Evolutionary conservation across 2,329 filamentous ascomycete genomes (phyloP), one percentile per base, ranked within the genome.

Genomic region (Trichoderma polysporum): DNA sequence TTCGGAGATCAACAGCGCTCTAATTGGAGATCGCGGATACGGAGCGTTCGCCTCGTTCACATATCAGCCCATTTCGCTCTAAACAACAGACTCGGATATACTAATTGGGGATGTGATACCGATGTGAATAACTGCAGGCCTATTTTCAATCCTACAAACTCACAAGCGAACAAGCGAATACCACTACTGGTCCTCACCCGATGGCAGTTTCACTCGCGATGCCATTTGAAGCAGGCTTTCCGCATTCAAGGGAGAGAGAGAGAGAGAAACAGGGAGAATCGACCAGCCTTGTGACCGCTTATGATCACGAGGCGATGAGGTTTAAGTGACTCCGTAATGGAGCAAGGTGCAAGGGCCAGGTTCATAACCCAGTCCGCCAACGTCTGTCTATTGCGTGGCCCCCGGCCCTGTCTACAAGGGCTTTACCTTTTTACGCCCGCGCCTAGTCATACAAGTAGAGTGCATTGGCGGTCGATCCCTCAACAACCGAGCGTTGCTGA

Each of bases 381-480:
- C 22, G 25, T 59, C 47, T 59, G 33, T 31, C 56, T 53, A 61
- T 60, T 59, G 49, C 64, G 27, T 53, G 57, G 56, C 60, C 49
- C 49, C 50, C 45, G 57, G 35, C 45, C 35, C 27, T 17, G n/a
- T 54, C 31, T 52, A 65, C 62, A 49, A 39, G 62, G 62, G 62
- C 52, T 37, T n/a, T 54, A 19, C 31, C 29, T 56, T 35, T 49
- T 27, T 60, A 54, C 64, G 64, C 64, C 64, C 54, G 64, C 64
- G 64, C 50, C 57, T 54, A 66, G 64, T 41, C 56, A 57, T 41
- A 45, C 41, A 45, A 45, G 41, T 19, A 53, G 49, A 33, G 35
- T 66, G 64, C 64, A 66, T 66, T 66, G 64, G 64, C 64, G 64
- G 64, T 60, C 64, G 64, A 66, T 66, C 41, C n/a, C 64, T 61